Percentiles rank a stretch among this genome's conserved stretches.
These are phyloP conservation scores for Penicillium sp. DNA, from an alignment of 2,329 filamentous ascomycete genomes.

Conservation along the genomic window DNA sequence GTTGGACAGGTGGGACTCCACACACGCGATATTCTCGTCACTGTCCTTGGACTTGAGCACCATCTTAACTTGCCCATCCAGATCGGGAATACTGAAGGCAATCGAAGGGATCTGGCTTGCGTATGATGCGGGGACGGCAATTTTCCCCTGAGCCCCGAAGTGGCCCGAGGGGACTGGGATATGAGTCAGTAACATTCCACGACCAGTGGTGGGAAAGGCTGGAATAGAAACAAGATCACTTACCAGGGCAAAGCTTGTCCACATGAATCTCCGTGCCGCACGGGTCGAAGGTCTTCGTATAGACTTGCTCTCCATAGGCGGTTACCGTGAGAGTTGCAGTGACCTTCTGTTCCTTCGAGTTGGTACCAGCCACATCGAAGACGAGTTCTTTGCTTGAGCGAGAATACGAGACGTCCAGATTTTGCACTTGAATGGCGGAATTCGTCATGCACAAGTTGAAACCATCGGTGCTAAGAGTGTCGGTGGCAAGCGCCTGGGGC, in stretches of 20 bases:
- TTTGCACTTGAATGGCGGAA: slow-evolving; percentile 66
- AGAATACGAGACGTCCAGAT: slow-evolving; percentile 75
- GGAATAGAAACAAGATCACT: slow-evolving; percentile 29
- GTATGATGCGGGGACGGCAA: slow-evolving; percentile 68
- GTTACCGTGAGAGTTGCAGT: slow-evolving; percentile 70
- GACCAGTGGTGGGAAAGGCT: not conserved
- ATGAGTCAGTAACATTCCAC: not conserved
- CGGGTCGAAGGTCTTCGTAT: slow-evolving; percentile 77
- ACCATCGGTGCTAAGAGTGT: slow-evolving; percentile 75
- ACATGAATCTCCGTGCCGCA: slow-evolving; percentile 68
- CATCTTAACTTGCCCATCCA: slow-evolving; percentile 79
- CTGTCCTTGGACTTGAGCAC: slow-evolving; percentile 64
- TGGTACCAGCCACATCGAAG: slow-evolving; percentile 81
- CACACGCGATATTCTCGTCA: slow-evolving; percentile 69
- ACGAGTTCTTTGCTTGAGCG: slow-evolving; percentile 67
- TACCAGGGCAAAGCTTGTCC: slow-evolving; percentile 75
- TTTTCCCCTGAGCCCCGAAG: slow-evolving; percentile 70
- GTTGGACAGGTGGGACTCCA: slow-evolving; percentile 77
- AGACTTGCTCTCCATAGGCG: slow-evolving; percentile 81
- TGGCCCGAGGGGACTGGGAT: slow-evolving; percentile 64
- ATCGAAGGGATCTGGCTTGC: slow-evolving; percentile 77
- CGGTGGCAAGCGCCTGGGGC: slow-evolving; percentile 56
- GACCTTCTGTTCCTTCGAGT: slow-evolving; percentile 71
- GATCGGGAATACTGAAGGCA: slow-evolving; percentile 85
- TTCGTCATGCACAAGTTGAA: slow-evolving; percentile 67